Evolutionary conservation across 129 eudicot genomes (phyloP).

Genomic region (Helichrysum umbraculigerum): DNA sequence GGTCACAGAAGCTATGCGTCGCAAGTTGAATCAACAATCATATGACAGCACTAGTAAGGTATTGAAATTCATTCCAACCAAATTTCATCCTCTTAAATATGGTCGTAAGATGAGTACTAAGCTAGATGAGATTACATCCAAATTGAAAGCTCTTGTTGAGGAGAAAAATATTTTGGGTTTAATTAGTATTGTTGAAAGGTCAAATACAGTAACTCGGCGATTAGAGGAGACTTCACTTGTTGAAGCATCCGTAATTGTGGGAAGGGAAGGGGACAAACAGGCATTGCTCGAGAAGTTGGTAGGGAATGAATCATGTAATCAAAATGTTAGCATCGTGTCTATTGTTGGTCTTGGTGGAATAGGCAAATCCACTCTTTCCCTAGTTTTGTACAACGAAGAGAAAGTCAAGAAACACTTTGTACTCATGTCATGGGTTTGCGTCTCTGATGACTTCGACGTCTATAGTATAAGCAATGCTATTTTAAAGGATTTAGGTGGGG

Average conservation of each 20-base stretch:
- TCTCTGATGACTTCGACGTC: no score
- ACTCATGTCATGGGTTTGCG: no score
- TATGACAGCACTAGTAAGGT: neutral
- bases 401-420: no score
- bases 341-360: slow-evolving; percentile 25
- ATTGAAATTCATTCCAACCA: neutral
- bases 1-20: slow-evolving; percentile 31
- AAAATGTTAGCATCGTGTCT: neutral
- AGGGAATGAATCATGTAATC: neutral
- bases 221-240: slow-evolving; percentile 8
- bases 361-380: no score
- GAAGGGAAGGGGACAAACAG: slow-evolving; percentile 11
- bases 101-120: slow-evolving; percentile 7
- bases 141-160: neutral
- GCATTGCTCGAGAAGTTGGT: neutral
- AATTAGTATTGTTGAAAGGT: neutral
- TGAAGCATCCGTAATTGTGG: neutral
- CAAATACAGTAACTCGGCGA: neutral
- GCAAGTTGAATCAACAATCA: neutral
- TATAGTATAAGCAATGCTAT: no score
- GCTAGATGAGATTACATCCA: neutral
- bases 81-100: no score
- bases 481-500: no score
- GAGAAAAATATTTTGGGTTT: neutral
- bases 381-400: no score